Evolutionary conservation across 495 filamentous ascomycete species (phyloP).

Genomic region (Neurospora sp.): DNA sequence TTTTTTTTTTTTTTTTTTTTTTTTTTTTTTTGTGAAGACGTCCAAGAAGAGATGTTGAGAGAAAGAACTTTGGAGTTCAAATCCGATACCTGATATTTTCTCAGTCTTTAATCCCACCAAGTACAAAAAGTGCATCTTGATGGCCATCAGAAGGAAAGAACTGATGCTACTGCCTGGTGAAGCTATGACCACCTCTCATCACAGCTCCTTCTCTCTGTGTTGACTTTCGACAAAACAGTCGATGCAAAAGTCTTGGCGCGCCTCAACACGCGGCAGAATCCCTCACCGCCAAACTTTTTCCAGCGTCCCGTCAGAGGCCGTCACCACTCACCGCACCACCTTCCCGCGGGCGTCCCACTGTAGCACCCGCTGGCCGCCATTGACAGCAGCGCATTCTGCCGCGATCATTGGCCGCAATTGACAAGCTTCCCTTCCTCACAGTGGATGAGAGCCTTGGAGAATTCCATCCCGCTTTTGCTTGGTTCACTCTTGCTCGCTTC

Average conservation of each 20-base stretch:
- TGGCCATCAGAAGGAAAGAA: neutral
- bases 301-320: neutral
- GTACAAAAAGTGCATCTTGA: neutral
- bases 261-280: constrained; percentile 15
- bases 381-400: constrained; percentile 10
- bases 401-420: neutral
- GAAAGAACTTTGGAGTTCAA: neutral
- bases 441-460: neutral
- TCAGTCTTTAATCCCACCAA: neutral
- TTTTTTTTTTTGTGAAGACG: neutral
- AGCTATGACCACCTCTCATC: constrained; percentile 4
- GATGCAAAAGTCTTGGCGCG: neutral
- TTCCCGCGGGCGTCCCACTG: neutral
- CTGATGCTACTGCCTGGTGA: neutral
- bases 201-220: neutral
- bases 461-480: neutral
- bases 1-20: no score
- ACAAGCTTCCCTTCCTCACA: neutral
- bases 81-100: no score
- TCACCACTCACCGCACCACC: neutral
- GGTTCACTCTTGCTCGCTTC: neutral
- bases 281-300: constrained; percentile 24
- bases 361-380: constrained; percentile 2
- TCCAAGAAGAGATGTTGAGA: neutral
- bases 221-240: neutral